Percentiles rank a stretch among this genome's conserved stretches.
Evolutionary conservation across 306 rosid species (phyloP).

Genomic region (Dalbergia oliveri): DNA sequence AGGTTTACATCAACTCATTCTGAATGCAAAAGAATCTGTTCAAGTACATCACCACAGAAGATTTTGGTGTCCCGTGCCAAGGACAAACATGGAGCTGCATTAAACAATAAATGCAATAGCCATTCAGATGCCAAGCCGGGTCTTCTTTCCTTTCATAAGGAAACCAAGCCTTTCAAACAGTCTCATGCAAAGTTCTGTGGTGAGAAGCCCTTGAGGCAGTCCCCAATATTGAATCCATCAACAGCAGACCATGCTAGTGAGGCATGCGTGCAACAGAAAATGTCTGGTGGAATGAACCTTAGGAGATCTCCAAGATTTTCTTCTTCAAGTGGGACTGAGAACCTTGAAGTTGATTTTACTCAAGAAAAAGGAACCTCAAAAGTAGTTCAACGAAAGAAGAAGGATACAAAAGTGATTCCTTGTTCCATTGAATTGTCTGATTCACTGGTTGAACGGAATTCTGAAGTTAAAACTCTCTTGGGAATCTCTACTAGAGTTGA

Average conservation of each 20-base stretch:
- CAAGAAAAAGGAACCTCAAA: conserved; percentile 33
- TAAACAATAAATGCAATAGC: conserved; percentile 26
- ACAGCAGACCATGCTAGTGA: background rate
- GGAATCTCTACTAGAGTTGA: conserved; percentile 40
- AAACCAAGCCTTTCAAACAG: conserved; percentile 22
- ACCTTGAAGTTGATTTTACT: background rate
- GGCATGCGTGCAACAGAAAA: conserved; percentile 17
- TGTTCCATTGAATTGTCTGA: conserved; percentile 47
- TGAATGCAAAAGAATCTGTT: conserved; percentile 32
- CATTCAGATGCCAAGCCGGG: conserved; percentile 29
- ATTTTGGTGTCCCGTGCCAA: conserved; percentile 38
- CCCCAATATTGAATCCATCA: conserved; percentile 39
- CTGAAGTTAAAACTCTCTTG: conserved; percentile 31
- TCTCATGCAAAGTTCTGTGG: conserved; percentile 5
- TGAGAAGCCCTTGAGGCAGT: conserved; percentile 47
- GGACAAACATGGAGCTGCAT: conserved; percentile 35
- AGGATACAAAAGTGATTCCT: conserved; percentile 15
- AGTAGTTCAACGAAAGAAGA: conserved; percentile 33
- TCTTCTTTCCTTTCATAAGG: conserved; percentile 38
- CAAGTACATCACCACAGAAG: conserved; percentile 36
- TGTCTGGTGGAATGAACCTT: conserved; percentile 7
- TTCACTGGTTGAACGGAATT: conserved; percentile 45
- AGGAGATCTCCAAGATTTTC: conserved; percentile 60
- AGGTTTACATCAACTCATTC: conserved; percentile 44
- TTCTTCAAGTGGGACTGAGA: conserved; percentile 43